Evolutionary conservation across 352 stramenopile species (phyloP).

Genomic region (Phytophthora nicotianae): DNA sequence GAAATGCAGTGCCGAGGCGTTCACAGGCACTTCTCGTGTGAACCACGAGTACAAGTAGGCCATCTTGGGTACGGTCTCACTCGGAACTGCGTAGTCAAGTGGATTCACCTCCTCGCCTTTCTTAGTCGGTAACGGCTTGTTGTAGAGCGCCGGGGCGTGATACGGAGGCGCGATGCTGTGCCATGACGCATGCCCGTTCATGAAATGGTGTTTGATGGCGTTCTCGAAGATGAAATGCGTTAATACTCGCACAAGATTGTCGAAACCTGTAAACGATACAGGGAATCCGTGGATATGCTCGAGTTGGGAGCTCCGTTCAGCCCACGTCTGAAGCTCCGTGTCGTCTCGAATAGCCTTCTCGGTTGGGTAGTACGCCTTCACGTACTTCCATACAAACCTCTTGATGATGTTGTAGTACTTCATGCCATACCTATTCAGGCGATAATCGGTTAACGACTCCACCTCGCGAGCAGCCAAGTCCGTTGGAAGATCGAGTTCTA

Average conservation of each 20-base stretch:
- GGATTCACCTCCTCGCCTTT: conserved; percentile 37
- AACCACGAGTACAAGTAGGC: conserved; percentile 39
- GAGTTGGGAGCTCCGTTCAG: conserved; percentile 27
- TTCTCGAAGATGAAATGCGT: conserved; percentile 48
- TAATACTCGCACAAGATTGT: conserved; percentile 32
- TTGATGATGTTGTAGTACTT: conserved; percentile 41
- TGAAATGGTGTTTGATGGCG: conserved; percentile 48
- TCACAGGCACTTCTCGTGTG: conserved; percentile 28
- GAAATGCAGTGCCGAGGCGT: conserved; percentile 25
- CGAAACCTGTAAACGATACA: conserved; percentile 14
- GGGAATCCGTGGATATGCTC: conserved; percentile 44
- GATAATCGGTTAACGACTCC: conserved; percentile 29
- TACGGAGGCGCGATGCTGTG: conserved; percentile 39
- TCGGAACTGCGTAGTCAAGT: conserved; percentile 52
- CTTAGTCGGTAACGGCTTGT: conserved; percentile 32
- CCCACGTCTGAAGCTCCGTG: conserved; percentile 54
- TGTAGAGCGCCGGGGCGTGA: conserved; percentile 35
- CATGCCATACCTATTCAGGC: conserved; percentile 27
- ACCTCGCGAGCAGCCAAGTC: conserved; percentile 34
- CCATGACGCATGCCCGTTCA: conserved; percentile 52
- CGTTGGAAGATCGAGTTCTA: conserved; percentile 25
- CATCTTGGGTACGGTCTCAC: conserved; percentile 25
- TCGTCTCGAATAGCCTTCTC: conserved; percentile 33
- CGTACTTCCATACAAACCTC: conserved; percentile 46
- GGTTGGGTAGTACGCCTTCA: conserved; percentile 39